Evolutionary conservation across 129 eudicot species (phyloP), one percentile per base, ranked within the genome.

Genomic region (Escallonia rubra): DNA sequence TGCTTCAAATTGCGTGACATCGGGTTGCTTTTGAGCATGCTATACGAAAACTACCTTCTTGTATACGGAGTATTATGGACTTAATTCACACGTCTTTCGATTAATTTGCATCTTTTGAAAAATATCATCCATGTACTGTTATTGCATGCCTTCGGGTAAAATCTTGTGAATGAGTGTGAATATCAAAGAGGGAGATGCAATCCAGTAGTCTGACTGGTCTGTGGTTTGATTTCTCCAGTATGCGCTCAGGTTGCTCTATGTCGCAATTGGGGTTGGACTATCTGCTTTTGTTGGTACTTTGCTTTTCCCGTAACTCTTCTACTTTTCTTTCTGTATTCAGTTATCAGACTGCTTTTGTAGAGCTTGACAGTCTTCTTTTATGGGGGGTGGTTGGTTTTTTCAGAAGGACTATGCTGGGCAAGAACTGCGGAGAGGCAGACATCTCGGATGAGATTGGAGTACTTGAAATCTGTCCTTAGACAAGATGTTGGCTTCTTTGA

Each of bases 401-500:
- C 82, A 88, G 96, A 85, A 67, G 96, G 91, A 57, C 68, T 80
- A 49, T 88, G 91, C 77, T 88, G 96, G 91, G 83, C 85, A 69
- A 79, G 91, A 64, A 88, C 91, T 13, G 86, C 88, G 55, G 91
- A 88, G 63, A 85, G 89, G 55, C 96, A 88, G 65, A 85, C 91
- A 57, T 85, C 96, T 8, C 74, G 85, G 38, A 79, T 88, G 85
- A 82, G 91, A 73, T 63, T 82, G 3, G 81, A 80, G 74, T 88
- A 88, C 74, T 79, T 88, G n/a, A 85, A 85, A 82, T 80, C 96
- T 38, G 96, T 85, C 45, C 90, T 88, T 4, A 82, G 74, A 67
- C 91, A 88, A 77, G 91, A 88, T n/a, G 88, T 88, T 10, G 74
- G 86, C 23, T 88, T 88, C 81, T 88, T 88, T 43, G 91, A 88